Conservation (phyloP, 495 filamentous ascomycete species). For the Podospora bellae-mahoneyi region DNA sequence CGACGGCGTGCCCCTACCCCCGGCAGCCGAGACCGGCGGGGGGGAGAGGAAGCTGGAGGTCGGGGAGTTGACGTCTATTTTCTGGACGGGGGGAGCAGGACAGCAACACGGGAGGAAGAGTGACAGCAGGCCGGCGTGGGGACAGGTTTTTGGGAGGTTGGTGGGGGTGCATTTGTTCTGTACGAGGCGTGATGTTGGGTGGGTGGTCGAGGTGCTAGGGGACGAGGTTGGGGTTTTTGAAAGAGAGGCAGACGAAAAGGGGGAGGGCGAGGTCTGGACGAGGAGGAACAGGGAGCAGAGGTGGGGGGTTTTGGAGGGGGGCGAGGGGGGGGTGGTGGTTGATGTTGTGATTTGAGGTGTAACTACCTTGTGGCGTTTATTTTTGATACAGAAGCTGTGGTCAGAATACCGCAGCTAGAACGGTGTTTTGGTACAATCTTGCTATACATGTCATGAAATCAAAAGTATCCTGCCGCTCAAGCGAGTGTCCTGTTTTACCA, state of each 20-base stretch:
- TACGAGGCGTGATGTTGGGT: conserved; percentile 31
- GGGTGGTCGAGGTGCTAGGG: conserved; percentile 46
- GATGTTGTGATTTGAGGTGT: conserved; percentile 22
- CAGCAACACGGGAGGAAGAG: conserved; percentile 1
- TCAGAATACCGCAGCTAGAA: not conserved
- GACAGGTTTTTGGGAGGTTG: conserved; percentile 42
- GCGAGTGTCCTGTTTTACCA: not conserved
- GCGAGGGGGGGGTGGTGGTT: conserved; percentile 27
- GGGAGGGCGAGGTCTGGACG: not conserved
- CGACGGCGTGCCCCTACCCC: not conserved
- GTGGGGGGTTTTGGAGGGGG: conserved; percentile 42
- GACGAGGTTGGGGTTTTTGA: conserved; percentile 40
- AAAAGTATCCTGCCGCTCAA: not conserved
- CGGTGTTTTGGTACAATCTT: not conserved
- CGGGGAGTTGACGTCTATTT: not conserved
- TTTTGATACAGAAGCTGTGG: not conserved
- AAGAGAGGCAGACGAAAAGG: conserved; percentile 7
- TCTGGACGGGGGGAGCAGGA: not conserved
- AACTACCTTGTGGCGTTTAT: not conserved
- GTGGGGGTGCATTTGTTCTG: conserved; percentile 45
- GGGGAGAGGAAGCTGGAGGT: not conserved
- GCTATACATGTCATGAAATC: not conserved
- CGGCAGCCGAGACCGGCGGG: not conserved
- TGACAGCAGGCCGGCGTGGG: conserved; percentile 40
- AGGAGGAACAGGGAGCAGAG: conserved; percentile 41